Conservation (phyloP, 1,284 basidiomycete genomes). For the Tetrapyrgos nigripes region DNA sequence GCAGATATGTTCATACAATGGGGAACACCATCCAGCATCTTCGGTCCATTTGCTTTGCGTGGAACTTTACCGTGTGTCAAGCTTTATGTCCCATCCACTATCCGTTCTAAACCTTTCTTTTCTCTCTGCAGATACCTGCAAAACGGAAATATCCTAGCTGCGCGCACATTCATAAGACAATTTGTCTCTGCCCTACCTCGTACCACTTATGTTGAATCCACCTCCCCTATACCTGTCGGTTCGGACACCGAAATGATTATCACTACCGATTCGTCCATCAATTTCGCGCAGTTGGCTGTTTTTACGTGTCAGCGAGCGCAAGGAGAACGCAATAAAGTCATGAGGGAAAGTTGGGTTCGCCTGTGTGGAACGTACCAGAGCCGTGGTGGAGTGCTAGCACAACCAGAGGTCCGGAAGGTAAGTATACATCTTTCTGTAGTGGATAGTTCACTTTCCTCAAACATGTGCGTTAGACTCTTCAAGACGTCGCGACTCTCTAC, state of each 20-base stretch:
- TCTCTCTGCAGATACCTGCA: slow-evolving; percentile 73
- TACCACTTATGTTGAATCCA: slow-evolving; percentile 37
- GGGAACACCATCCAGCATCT: slow-evolving; percentile 52
- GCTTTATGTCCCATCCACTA: neutral
- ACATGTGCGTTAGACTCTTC: slow-evolving; percentile 42
- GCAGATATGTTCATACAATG: slow-evolving; percentile 88
- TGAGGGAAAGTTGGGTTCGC: slow-evolving; percentile 83
- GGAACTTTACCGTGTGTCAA: slow-evolving; percentile 80
- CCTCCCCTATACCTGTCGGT: slow-evolving; percentile 49
- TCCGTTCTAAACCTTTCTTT: too few species aligned
- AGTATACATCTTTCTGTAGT: slow-evolving; percentile 28
- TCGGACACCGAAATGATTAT: slow-evolving; percentile 69
- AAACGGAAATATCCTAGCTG: slow-evolving; percentile 87
- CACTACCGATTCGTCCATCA: slow-evolving; percentile 77
- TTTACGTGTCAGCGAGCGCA: slow-evolving; percentile 85
- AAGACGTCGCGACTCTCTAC: slow-evolving; percentile 74
- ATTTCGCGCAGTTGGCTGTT: slow-evolving; percentile 89
- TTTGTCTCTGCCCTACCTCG: slow-evolving; percentile 70
- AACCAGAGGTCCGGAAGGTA: slow-evolving; percentile 79
- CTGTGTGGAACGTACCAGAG: slow-evolving; percentile 85
- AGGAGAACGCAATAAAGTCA: slow-evolving; percentile 72
- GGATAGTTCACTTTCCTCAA: neutral
- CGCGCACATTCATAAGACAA: slow-evolving; percentile 81
- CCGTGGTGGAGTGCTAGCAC: slow-evolving; percentile 62
- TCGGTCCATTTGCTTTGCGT: slow-evolving; percentile 80